These are phyloP conservation scores for Neonectria punicea DNA, from an alignment of 2,329 filamentous ascomycete genomes.

Conservation along the genomic window DNA sequence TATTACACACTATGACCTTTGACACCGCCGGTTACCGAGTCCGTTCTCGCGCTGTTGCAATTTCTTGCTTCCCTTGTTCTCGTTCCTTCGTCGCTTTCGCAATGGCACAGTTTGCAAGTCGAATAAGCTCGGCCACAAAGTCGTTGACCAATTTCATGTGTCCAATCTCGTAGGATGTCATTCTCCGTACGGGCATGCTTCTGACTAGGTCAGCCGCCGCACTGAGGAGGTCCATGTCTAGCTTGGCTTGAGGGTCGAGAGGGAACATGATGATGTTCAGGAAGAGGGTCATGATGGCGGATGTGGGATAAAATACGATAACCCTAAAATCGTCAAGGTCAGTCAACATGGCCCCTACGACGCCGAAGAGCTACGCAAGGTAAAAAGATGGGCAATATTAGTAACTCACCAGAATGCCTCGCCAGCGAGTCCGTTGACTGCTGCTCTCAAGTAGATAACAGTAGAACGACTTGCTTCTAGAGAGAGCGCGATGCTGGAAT, in stretches of 20 bases:
- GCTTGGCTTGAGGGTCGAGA: conserved; percentile 51
- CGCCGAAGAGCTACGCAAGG: neutral
- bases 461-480: conserved; percentile 67
- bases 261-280: conserved; percentile 64
- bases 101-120: conserved; percentile 56
- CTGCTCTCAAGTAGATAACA: conserved; percentile 57
- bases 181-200: conserved; percentile 45
- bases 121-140: conserved; percentile 57
- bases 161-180: conserved; percentile 49
- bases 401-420: conserved; percentile 60
- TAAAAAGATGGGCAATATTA: neutral
- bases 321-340: conserved; percentile 49
- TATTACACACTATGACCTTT: neutral
- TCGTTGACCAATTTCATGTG: conserved; percentile 54
- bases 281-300: conserved; percentile 64
- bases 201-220: conserved; percentile 56
- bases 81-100: neutral
- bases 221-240: conserved; percentile 59
- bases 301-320: conserved; percentile 67
- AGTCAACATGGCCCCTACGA: neutral
- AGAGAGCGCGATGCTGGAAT: conserved; percentile 63
- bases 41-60: neutral
- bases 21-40: no score
- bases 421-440: conserved; percentile 54
- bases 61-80: neutral